Evolutionary conservation across 768 basidiomycete species (phyloP), one percentile per base, ranked within the genome.

Genomic region (Boletus bicolor): DNA sequence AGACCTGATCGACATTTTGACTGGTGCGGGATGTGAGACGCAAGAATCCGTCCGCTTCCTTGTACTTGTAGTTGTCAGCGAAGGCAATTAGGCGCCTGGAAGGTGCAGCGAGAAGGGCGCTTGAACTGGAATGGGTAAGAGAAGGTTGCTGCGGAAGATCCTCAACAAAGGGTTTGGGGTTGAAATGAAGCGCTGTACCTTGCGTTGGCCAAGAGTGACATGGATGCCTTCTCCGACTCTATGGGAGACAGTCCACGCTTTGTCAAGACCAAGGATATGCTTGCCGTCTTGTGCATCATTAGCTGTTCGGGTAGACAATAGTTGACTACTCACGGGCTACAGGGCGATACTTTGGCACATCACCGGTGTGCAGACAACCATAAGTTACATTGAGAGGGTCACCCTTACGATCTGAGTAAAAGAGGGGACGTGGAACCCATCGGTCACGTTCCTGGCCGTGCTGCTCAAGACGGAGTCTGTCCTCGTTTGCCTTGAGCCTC

Each of bases 41-140:
- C 30, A 91, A 72, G 63, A 87, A 84, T 9, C 87, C 87, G 57
- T 88, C 80, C n/a, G 77, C 65, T 68, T 89, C 88, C 54, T 81
- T 73, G 64, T 85, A 82, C 63, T 77, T 83, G 61, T 75, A 71
- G 47, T 63, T 64, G 53, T 74, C 66, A 43, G 70, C 56, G 38
- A 77, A 65, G 26, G 69, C 62, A 19, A 76, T 53, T n/a, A 87
- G 66, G 51, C 77, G 77, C 50, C 80, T 78, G 5, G 75, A 77
- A 45, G 81, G 73, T 24, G 77, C 73, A 4, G 78, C 72, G 7
- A 91, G 75, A 21, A 89, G 70, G 37, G 78, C 75, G 42, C 79
- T 78, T 24, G 85, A 72, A 32, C 69, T 75, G 7, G 83, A 71
- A 68, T 90, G 87, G 4, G 83, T 82, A 55, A 90, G 73, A 43